Base-by-base conservation (phyloP, 495 filamentous ascomycete species). In the Talaromyces nanjingensis region DNA sequence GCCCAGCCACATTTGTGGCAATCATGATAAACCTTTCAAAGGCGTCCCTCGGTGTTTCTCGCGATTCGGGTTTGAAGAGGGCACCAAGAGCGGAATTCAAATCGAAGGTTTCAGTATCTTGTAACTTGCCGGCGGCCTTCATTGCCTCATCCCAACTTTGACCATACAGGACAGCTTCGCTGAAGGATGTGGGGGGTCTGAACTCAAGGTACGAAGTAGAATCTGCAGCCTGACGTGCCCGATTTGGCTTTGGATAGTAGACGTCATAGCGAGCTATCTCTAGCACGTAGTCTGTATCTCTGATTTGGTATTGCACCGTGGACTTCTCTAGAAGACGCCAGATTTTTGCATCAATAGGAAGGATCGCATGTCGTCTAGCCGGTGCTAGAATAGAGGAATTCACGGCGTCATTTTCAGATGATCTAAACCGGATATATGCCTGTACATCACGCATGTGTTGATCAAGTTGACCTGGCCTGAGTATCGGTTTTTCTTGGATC, bases 211-310 rank as follows among this genome's bases (percentile, higher is more conserved):
- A 22, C 47, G 63, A 31, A 33, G n/a, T 55, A 24, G 61, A 14
- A 37, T 33, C 27, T 62, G 37, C 20, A 29, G 20, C 22, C 20
- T 20, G 9, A 4, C 55, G 22, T 55, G n/a, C 20, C 24, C 22
- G 52, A 24, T n/a, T 60, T 16, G 33, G 39, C 42, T 52, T 37
- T 2, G 60, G 37, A 27, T 65, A 61, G 72, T 85, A 87, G 24
- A 70, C 74, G 59, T 84, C 84, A 64, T 84, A 84, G 6, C 85
- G 73, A 16, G 81, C 73, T 22, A 89, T 72, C 63, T 89, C 82
- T 4, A 88, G 68, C 4, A 83, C 73, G 60, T 84, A 86, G 0
- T 76, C 73, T 0, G 81, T 82, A 4, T 72, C 65, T 57, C 75
- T 78, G 47, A 86, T 69, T 8, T 69, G 70, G 58, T 81, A 85